A percentile compares a stretch with the other conserved stretches of the same genome.
Evolutionary conservation across 768 basidiomycete species (phyloP).

Genomic region (Leccinum aurantiacum): DNA sequence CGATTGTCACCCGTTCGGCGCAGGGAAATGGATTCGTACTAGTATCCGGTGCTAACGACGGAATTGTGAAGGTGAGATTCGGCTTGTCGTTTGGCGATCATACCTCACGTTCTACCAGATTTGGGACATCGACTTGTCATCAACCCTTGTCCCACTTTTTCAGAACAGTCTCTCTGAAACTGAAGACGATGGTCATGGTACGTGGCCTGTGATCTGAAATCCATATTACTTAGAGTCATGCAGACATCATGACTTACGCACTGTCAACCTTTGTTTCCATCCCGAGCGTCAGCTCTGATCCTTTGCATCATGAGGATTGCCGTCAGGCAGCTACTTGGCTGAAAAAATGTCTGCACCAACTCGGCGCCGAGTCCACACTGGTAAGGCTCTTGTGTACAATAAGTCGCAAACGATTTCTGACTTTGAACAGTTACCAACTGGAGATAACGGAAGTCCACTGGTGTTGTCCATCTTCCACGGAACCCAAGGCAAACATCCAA

Average conservation of each 20-base stretch:
- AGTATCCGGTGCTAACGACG: slow-evolving; percentile 85
- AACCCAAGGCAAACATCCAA: slow-evolving; percentile 52
- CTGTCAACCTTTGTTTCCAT: slow-evolving; percentile 85
- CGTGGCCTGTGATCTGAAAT: background rate
- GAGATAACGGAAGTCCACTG: slow-evolving; percentile 78
- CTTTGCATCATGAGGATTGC: slow-evolving; percentile 77
- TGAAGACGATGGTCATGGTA: slow-evolving; percentile 26
- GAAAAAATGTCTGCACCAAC: slow-evolving; percentile 80
- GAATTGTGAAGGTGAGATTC: slow-evolving; percentile 70
- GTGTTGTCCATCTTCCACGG: slow-evolving; percentile 88
- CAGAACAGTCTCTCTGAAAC: slow-evolving; percentile 6
- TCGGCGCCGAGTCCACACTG: slow-evolving; percentile 81
- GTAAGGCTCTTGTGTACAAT: slow-evolving; percentile 39
- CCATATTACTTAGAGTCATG: slow-evolving; percentile 2
- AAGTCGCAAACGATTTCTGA: background rate
- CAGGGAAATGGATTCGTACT: slow-evolving; percentile 34
- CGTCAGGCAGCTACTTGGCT: slow-evolving; percentile 93
- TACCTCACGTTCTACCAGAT: slow-evolving; percentile 36
- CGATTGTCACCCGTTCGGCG: slow-evolving; percentile 49
- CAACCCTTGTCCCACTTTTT: background rate
- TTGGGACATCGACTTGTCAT: slow-evolving; percentile 49
- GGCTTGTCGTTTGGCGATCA: background rate
- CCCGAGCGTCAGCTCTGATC: slow-evolving; percentile 76
- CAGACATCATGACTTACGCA: slow-evolving; percentile 76
- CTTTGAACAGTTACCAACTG: slow-evolving; percentile 63